Base-by-base conservation (phyloP, 371 early-diverging fungal genomes). In the Circinella minor region DNA sequence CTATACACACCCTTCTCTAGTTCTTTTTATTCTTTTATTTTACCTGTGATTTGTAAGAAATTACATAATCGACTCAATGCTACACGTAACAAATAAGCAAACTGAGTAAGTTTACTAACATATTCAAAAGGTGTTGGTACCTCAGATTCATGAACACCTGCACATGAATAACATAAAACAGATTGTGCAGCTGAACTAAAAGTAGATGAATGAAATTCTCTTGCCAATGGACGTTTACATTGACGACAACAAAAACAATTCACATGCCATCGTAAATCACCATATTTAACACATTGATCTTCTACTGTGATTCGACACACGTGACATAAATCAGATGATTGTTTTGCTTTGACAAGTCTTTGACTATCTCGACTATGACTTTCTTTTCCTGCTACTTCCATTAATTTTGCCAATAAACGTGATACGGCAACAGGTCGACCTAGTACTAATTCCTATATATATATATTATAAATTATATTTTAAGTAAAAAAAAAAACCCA, bases 91-190 rank as follows among this genome's bases (percentile, higher is more conserved):
- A 97, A 76, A 71, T 95, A 96, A 14, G 93, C 91, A 71, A 95
- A 98, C 76, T 97, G 96, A 66, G 95, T 89, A 14, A 98, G 85
- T 72, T 93, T 92, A n/a, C 96, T 89, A 5, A 96, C 90, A 70
- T 87, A 83, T 71, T 88, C 68, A 61, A 80, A 79, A 15, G 71
- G 46, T 85, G 67, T 71, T 72, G 83, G 20, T 74, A 76, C 55
- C 77, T 63, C 68, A 18, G 63, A 59, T 63, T 70, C 61, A 13
- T 61, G 49, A 14, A 63, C 63, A 46, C 79, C 73, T 70, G 88
- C 20, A 72, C 86, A 70, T 74, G 62, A 61, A 57, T 71, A 62
- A 77, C 87, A 84, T 83, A 92, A 62, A 36, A 78, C 20, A 48
- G 85, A 78, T 89, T 77, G 43, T 61, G 71, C 15, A 75, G 85